phyloP scores from a whole-genome alignment of 78 protist species.

The Planoprotostelium fungivorum region DNA sequence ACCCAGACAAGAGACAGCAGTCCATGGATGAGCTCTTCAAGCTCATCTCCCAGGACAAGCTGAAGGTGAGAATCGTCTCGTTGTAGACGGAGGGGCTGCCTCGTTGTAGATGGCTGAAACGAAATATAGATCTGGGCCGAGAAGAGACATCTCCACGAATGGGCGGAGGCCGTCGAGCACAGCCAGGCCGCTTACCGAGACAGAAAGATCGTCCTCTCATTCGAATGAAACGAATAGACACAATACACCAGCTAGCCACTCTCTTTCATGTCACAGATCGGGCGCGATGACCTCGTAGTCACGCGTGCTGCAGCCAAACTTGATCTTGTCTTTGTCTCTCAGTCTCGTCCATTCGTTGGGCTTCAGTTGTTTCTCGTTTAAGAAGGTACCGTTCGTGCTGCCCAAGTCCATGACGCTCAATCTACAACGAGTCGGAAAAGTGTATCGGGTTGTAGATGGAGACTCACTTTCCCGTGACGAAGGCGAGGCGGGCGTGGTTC shows the following conservation, averaged over 20 bases:
- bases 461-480: background rate
- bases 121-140: no score
- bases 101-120: background rate
- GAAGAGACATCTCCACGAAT: background rate
- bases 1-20: background rate
- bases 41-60: background rate
- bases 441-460: slow-evolving; percentile 2
- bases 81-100: background rate
- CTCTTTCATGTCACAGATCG: no score
- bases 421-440: background rate
- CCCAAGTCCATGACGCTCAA: slow-evolving; percentile 12
- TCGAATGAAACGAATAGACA: background rate
- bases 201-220: background rate
- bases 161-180: background rate
- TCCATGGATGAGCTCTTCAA: background rate
- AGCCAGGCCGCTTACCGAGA: background rate
- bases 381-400: slow-evolving; percentile 31
- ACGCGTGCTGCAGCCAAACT: slow-evolving; percentile 53
- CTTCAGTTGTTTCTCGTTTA: slow-evolving; percentile 26
- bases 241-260: no score
- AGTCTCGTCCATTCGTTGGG: slow-evolving; percentile 22
- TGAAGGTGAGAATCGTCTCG: background rate
- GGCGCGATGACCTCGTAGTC: slow-evolving; percentile 11
- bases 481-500: slow-evolving; percentile 31
- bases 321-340: slow-evolving; percentile 34